phyloP scores from a whole-genome alignment of 768 basidiomycete genomes.

The Panaeolus cyanescens region DNA sequence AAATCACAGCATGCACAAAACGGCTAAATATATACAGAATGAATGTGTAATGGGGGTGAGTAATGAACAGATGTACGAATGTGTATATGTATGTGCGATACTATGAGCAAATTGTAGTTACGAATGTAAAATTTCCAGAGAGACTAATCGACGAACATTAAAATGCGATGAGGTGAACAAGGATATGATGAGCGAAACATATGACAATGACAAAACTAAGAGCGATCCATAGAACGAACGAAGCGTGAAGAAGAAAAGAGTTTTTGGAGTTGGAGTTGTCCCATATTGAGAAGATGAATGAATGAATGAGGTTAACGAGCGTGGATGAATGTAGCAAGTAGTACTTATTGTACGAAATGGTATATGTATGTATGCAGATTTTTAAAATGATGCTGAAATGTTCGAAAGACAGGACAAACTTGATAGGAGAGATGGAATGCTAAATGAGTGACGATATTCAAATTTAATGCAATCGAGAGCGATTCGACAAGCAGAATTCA shows the following conservation, averaged over 20 bases:
- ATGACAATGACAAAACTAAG: neutral
- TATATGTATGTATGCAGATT: neutral
- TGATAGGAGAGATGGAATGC: neutral
- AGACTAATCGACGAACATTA: neutral
- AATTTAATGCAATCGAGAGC: neutral
- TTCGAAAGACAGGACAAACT: neutral
- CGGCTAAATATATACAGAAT: conserved; percentile 1
- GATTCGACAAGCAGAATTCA: neutral
- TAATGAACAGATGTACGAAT: neutral
- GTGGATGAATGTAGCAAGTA: neutral
- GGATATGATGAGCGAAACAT: neutral
- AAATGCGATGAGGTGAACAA: neutral
- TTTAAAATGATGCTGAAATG: neutral
- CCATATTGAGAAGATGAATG: neutral
- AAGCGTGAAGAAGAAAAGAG: neutral
- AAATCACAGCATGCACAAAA: neutral
- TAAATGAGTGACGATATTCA: neutral
- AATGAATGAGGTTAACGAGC: neutral
- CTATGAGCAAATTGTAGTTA: neutral
- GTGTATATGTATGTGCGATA: neutral
- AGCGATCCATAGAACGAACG: neutral
- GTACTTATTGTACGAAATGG: neutral
- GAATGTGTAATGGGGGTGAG: neutral
- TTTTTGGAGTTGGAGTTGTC: neutral
- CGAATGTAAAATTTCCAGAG: neutral